Conservation (phyloP, 345 rosid species). For the Lepidium sativum region DNA sequence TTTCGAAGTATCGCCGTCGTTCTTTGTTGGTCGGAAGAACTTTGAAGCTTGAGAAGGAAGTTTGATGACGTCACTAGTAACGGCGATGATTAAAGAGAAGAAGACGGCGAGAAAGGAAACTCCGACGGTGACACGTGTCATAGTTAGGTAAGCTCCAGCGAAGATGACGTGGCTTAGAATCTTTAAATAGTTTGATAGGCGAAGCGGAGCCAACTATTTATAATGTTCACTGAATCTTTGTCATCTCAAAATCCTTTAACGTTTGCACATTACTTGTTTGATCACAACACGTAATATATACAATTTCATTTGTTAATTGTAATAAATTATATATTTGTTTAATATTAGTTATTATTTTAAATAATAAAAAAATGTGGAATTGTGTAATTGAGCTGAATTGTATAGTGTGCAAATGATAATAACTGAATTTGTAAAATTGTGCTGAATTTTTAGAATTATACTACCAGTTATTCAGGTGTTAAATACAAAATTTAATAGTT, state of each 20-base stretch:
- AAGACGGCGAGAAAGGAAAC: conserved; percentile 22
- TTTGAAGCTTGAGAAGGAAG: conserved; percentile 59
- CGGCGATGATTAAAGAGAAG: conserved; percentile 1
- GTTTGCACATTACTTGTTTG: background rate
- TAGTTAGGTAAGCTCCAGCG: background rate
- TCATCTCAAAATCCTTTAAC: background rate
- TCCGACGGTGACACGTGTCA: conserved; percentile 26
- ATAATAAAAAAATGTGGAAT: no score
- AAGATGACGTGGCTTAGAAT: conserved; percentile 14
- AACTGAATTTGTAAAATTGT: no score
- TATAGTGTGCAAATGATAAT: no score
- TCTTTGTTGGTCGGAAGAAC: conserved; percentile 34
- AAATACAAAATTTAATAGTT: no score
- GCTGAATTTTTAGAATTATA: no score
- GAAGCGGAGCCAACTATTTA: background rate
- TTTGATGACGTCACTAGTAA: conserved; percentile 35
- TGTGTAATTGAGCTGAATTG: no score
- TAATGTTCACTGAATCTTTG: background rate
- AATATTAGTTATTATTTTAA: no score
- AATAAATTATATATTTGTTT: no score
- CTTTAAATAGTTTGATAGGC: background rate
- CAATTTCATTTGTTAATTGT: no score
- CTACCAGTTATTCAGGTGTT: no score
- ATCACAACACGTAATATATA: background rate
- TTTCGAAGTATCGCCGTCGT: conserved; percentile 26